Percentiles rank a stretch among this genome's conserved stretches.
Evolutionary conservation across 768 basidiomycete genomes (phyloP).

Genomic region (Rhizopogon rudus): DNA sequence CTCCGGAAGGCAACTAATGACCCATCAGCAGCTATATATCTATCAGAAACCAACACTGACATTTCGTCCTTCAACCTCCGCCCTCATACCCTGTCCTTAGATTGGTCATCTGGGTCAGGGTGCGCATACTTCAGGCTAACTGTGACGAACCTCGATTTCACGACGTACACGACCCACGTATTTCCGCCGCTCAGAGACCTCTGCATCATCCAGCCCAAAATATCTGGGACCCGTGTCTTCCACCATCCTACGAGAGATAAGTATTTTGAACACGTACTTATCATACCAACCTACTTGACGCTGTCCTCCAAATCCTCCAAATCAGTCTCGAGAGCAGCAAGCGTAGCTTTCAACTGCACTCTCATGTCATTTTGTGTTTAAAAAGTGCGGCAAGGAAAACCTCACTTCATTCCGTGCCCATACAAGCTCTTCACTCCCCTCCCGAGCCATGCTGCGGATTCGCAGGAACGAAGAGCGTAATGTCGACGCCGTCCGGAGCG

Average conservation of each 20-base stretch:
- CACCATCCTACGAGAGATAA: conserved; percentile 56
- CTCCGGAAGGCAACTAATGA: not conserved
- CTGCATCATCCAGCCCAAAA: conserved; percentile 77
- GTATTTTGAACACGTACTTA: not conserved
- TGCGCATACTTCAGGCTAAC: conserved; percentile 4
- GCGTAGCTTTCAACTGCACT: conserved; percentile 64
- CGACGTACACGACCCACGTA: conserved; percentile 73
- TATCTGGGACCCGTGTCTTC: conserved; percentile 79
- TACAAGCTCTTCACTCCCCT: conserved; percentile 74
- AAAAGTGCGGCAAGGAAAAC: conserved; percentile 2
- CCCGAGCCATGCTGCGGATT: conserved; percentile 67
- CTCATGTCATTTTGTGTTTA: not conserved
- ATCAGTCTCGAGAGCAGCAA: conserved; percentile 79
- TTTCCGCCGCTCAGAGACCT: conserved; percentile 68
- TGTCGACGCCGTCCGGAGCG: conserved; percentile 66
- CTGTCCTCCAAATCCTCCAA: conserved; percentile 92
- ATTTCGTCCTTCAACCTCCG: conserved; percentile 39
- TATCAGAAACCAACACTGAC: not conserved
- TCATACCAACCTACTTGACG: conserved; percentile 56
- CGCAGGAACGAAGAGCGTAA: conserved; percentile 73
- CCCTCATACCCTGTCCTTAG: conserved; percentile 72
- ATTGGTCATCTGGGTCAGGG: conserved; percentile 16
- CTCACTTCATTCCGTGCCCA: conserved; percentile 77
- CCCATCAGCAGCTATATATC: not conserved
- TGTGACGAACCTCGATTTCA: conserved; percentile 68